A percentile compares a stretch with the other conserved stretches of the same genome.
These are phyloP conservation scores for Moesziomyces globuligerus DNA, from an alignment of 1,284 basidiomycete species.

Conservation along the genomic window DNA sequence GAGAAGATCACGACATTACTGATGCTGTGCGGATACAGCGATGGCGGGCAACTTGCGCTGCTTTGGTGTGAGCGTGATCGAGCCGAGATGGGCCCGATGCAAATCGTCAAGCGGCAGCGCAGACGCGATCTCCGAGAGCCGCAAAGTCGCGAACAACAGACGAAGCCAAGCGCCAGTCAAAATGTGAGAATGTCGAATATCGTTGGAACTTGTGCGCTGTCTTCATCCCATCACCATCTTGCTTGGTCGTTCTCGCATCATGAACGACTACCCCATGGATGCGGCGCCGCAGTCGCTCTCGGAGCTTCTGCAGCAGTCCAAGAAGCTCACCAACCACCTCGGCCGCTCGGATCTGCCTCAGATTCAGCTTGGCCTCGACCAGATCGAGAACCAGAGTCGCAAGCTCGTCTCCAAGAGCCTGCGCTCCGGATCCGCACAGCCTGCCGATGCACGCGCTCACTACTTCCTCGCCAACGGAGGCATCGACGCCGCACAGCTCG, in stretches of 20 bases:
- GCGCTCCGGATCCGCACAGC: constrained; percentile 73
- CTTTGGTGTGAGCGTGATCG: neutral
- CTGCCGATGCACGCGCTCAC: constrained; percentile 53
- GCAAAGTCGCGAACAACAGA: constrained; percentile 1
- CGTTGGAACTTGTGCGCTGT: too few relatives aligned
- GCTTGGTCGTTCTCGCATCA: neutral
- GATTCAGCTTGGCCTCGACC: constrained; percentile 86
- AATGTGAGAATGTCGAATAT: neutral
- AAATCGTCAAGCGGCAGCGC: neutral
- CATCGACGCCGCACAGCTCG: constrained; percentile 83
- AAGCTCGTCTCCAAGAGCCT: constrained; percentile 62
- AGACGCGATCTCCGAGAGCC: neutral
- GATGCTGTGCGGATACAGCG: too few relatives aligned
- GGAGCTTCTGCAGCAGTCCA: constrained; percentile 64
- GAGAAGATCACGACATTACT: too few relatives aligned
- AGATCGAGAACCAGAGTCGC: constrained; percentile 81
- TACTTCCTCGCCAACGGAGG: constrained; percentile 84
- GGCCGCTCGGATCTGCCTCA: constrained; percentile 78
- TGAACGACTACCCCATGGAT: constrained; percentile 57
- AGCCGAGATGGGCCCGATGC: neutral
- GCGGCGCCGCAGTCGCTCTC: constrained; percentile 55
- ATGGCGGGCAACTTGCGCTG: too few relatives aligned
- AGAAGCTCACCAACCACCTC: constrained; percentile 63
- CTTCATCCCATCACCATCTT: neutral
- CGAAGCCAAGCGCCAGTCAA: neutral